Conservation (phyloP, 352 stramenopile species). For the Pythium guiyangense region DNA sequence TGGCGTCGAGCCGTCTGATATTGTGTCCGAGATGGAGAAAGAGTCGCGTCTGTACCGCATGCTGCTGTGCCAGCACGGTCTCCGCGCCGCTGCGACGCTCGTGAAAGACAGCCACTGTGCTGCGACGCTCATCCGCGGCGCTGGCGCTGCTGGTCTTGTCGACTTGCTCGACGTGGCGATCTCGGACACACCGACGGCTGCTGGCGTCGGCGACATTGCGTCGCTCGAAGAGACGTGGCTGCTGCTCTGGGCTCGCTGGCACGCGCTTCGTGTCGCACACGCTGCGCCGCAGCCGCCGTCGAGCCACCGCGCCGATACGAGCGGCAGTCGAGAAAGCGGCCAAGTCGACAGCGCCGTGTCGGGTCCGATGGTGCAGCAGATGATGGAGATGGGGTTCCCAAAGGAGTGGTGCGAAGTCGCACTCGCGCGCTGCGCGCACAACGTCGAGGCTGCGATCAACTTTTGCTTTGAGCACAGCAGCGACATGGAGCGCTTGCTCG, state of each 20-base stretch:
- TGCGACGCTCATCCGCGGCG: conserved; percentile 58
- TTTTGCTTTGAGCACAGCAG: conserved; percentile 92
- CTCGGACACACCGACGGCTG: conserved; percentile 64
- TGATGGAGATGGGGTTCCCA: conserved; percentile 93
- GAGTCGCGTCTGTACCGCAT: conserved; percentile 73
- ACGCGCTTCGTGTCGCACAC: conserved; percentile 43
- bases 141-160: conserved; percentile 46
- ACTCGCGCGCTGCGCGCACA: conserved; percentile 78
- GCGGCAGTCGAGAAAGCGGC: conserved; percentile 18
- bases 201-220: conserved; percentile 61
- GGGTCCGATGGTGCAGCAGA: conserved; percentile 83
- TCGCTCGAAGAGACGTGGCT: conserved; percentile 80
- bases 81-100: conserved; percentile 65
- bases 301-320: conserved; percentile 4
- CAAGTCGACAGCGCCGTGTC: conserved; percentile 25
- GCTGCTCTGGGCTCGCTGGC: conserved; percentile 77
- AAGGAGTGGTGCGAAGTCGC: conserved; percentile 91
- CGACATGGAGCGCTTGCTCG: conserved; percentile 88
- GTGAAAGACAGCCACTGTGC: conserved; percentile 65
- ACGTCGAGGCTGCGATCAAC: conserved; percentile 89
- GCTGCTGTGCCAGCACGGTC: conserved; percentile 72
- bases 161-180: conserved; percentile 65
- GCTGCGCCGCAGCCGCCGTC: conserved; percentile 30
- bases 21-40: conserved; percentile 69
- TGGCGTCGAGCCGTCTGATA: conserved; percentile 37